Percentiles rank a stretch among this genome's conserved stretches.
Conservation (phyloP, 768 basidiomycete species). For the Phlebiopsis flavidoalba region DNA sequence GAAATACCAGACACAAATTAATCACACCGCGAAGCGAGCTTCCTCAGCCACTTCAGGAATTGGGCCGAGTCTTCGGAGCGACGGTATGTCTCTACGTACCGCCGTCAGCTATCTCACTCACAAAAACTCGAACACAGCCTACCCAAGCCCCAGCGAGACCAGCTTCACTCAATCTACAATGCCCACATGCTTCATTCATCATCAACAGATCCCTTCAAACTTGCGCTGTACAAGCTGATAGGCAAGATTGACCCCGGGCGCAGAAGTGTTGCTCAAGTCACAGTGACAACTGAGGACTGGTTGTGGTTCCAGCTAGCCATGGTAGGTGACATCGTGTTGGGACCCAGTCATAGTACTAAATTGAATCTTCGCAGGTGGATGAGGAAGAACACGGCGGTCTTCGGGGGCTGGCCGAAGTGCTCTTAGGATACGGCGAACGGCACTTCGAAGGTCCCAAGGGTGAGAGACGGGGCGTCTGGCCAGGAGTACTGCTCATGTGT, state of each 20-base stretch:
- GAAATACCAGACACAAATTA: constrained; percentile 63
- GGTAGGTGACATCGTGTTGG: constrained; percentile 31
- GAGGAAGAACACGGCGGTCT: constrained; percentile 80
- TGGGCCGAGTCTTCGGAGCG: constrained; percentile 82
- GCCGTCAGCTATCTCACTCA: constrained; percentile 6
- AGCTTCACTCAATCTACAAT: constrained; percentile 75
- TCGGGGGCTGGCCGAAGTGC: constrained; percentile 65
- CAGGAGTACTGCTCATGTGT: constrained; percentile 81
- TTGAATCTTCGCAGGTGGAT: constrained; percentile 45
- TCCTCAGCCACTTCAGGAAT: constrained; percentile 75
- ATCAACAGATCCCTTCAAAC: constrained; percentile 91
- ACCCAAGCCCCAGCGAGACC: constrained; percentile 71
- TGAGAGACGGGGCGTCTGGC: constrained; percentile 67
- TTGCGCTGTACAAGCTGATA: constrained; percentile 93
- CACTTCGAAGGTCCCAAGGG: constrained; percentile 74
- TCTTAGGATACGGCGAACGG: constrained; percentile 74
- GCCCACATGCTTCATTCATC: constrained; percentile 87
- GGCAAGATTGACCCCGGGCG: constrained; percentile 84
- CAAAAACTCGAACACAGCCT: constrained; percentile 35
- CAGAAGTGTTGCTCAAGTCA: constrained; percentile 78
- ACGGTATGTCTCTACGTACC: constrained; percentile 40
- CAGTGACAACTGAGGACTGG: constrained; percentile 95
- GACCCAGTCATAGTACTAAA: not conserved
- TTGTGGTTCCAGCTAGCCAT: constrained; percentile 95
- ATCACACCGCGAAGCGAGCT: constrained; percentile 77